Conservation (phyloP, 176 grass and related monocot species). For the Avena atlantica region DNA sequence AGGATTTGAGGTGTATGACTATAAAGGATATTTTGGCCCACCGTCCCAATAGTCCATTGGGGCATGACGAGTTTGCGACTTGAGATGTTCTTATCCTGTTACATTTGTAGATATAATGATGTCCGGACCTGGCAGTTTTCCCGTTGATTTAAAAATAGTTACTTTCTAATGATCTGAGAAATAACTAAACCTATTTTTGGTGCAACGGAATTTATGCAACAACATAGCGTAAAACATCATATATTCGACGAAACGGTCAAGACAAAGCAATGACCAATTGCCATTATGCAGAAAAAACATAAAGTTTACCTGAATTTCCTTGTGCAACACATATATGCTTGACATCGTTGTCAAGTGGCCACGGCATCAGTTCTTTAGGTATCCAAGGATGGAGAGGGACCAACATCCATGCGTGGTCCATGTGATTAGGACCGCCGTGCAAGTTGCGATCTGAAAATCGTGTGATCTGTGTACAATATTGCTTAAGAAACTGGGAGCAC, state of each 20-base stretch:
- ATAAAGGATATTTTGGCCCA: too few relatives aligned
- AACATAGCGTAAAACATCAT: background rate
- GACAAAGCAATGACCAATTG: too few relatives aligned
- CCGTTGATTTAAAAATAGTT: too few relatives aligned
- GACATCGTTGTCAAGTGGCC: background rate
- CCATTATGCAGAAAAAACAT: background rate
- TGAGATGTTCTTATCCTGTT: too few relatives aligned
- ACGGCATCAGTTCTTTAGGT: conserved; percentile 17
- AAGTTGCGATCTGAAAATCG: conserved; percentile 28
- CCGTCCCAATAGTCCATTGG: too few relatives aligned
- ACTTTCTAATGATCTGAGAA: too few relatives aligned
- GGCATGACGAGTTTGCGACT: too few relatives aligned
- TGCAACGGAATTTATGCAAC: too few relatives aligned
- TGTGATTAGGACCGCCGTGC: conserved; percentile 23
- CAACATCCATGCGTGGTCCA: conserved; percentile 7
- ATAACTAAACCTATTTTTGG: too few relatives aligned
- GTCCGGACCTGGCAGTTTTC: too few relatives aligned
- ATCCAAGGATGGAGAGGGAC: conserved; percentile 39
- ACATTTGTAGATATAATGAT: background rate
- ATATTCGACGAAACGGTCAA: background rate
- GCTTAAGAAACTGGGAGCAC: conserved; percentile 25
- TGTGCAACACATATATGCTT: background rate
- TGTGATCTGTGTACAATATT: background rate
- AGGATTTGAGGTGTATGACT: too few relatives aligned
- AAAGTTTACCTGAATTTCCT: background rate